Conservation (phyloP, 768 basidiomycete genomes). For the Podaxis sp. region DNA sequence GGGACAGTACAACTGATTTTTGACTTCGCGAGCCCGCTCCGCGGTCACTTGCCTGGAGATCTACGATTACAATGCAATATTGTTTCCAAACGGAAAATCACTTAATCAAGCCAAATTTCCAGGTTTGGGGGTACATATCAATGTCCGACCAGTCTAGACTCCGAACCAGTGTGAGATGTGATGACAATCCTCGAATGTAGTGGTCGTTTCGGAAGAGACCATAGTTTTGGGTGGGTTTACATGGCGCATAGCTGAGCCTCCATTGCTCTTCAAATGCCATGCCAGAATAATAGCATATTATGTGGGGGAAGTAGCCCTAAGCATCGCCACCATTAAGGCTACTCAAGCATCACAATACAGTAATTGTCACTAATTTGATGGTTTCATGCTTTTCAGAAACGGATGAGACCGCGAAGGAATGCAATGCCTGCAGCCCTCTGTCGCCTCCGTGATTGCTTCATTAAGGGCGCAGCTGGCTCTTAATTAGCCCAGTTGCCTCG, state of each 20-base stretch:
- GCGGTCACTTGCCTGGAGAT: slow-evolving; percentile 9
- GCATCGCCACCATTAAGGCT: background rate
- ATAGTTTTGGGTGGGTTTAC: background rate
- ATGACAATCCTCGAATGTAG: background rate
- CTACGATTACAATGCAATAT: slow-evolving; percentile 8
- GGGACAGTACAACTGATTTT: slow-evolving; percentile 2
- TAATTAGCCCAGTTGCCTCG: background rate
- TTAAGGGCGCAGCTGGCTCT: background rate
- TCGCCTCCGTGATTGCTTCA: background rate
- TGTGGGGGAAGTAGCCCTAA: background rate
- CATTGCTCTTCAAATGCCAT: background rate
- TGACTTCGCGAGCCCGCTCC: slow-evolving; percentile 10
- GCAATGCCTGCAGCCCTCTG: background rate
- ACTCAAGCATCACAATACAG: background rate
- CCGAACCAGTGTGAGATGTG: background rate
- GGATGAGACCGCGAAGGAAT: background rate
- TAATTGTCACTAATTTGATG: background rate
- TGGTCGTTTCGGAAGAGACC: background rate
- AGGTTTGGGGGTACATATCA: background rate
- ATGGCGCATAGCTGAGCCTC: background rate
- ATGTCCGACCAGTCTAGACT: background rate
- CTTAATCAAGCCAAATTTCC: slow-evolving; percentile 1
- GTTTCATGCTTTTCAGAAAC: background rate
- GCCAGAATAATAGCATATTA: background rate
- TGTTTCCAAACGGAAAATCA: slow-evolving; percentile 3